Evolutionary conservation across 192 early-diverging fungal species (phyloP).

Genomic region (Coemansia sp.): DNA sequence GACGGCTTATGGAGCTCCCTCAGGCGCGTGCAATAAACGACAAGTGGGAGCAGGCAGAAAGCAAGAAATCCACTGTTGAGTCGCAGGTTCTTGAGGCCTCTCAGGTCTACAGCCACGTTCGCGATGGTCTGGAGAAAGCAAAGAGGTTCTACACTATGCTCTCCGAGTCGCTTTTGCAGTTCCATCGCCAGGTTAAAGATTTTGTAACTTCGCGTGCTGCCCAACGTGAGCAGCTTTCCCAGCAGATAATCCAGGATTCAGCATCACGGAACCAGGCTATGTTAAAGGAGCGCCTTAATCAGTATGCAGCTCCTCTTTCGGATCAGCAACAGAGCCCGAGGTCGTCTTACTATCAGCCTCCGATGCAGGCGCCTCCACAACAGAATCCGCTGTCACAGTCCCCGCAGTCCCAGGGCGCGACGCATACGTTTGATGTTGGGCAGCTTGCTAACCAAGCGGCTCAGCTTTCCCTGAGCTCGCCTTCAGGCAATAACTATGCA

Average conservation of each 20-base stretch:
- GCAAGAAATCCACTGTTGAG: slow-evolving; percentile 62
- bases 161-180: slow-evolving; percentile 50
- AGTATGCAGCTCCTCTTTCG: slow-evolving; percentile 30
- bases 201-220: slow-evolving; percentile 58
- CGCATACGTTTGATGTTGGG: slow-evolving; percentile 37
- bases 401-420: slow-evolving; percentile 15
- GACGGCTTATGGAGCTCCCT: slow-evolving; percentile 69
- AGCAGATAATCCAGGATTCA: slow-evolving; percentile 51
- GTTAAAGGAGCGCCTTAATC: slow-evolving; percentile 62
- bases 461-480: slow-evolving; percentile 38
- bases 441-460: slow-evolving; percentile 46
- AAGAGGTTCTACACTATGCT: slow-evolving; percentile 62
- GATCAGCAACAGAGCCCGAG: slow-evolving; percentile 13
- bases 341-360: slow-evolving; percentile 1
- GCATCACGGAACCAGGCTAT: slow-evolving; percentile 60
- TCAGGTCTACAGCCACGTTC: slow-evolving; percentile 64
- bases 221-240: slow-evolving; percentile 58
- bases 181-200: slow-evolving; percentile 52
- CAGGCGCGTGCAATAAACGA: slow-evolving; percentile 66
- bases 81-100: slow-evolving; percentile 68
- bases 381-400: slow-evolving; percentile 16
- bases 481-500: slow-evolving; percentile 2
- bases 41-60: slow-evolving; percentile 68
- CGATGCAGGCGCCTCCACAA: background rate
- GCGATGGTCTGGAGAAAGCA: slow-evolving; percentile 61